A percentile compares a stretch with the other conserved stretches of the same genome.
Conservation (phyloP, 2,329 filamentous ascomycete species). For the Cadophora sp. region DNA sequence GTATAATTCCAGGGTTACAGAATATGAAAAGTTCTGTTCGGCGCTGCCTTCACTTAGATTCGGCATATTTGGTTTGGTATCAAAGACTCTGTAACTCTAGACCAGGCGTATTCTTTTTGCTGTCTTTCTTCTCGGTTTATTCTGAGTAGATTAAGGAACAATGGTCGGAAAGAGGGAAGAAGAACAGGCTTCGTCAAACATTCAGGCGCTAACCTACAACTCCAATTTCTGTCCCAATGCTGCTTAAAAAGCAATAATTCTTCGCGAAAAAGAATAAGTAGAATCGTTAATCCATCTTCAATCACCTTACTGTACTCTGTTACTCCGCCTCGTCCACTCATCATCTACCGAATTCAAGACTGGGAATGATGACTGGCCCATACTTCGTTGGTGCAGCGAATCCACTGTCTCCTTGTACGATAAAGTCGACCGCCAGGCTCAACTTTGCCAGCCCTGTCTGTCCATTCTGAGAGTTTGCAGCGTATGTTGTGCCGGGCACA, state of each 20-base stretch:
- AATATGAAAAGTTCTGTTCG: neutral
- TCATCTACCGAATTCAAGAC: conserved; percentile 75
- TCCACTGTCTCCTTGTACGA: conserved; percentile 89
- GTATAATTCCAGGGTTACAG: neutral
- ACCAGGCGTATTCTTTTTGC: neutral
- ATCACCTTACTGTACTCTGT: neutral
- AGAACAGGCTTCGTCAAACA: conserved; percentile 7
- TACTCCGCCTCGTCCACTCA: neutral
- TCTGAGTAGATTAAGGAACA: neutral
- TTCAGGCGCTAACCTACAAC: conserved; percentile 29
- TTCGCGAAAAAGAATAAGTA: conserved; percentile 9
- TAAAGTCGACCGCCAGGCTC: conserved; percentile 92
- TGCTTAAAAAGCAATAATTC: neutral
- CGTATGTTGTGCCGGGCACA: conserved; percentile 39
- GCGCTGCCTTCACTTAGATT: neutral
- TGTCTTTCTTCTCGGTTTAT: neutral
- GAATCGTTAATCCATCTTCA: conserved; percentile 12
- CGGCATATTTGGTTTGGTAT: neutral
- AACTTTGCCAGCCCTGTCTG: conserved; percentile 65
- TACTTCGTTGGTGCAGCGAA: conserved; percentile 91
- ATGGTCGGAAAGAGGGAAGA: neutral
- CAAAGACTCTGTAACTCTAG: neutral
- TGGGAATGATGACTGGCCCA: conserved; percentile 93
- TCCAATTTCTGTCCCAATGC: conserved; percentile 29
- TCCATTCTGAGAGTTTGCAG: conserved; percentile 43